Conservation (phyloP, 345 rosid genomes). For the Citrus reticulata region DNA sequence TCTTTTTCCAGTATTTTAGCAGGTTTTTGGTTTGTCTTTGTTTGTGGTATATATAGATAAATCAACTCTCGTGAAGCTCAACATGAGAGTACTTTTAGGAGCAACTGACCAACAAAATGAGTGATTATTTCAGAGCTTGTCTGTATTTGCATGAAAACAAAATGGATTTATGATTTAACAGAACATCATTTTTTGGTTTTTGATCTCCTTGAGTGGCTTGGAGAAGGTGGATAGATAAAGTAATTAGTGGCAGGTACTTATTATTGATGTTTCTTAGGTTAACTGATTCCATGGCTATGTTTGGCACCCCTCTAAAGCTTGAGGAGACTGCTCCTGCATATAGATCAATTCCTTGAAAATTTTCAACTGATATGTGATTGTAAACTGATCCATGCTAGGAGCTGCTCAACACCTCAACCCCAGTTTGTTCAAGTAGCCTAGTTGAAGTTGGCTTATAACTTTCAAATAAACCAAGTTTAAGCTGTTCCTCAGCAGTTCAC, state of each 20-base stretch:
- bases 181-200: neutral
- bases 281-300: neutral
- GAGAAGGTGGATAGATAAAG: neutral
- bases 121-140: neutral
- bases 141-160: neutral
- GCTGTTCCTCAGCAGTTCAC: neutral
- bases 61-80: neutral
- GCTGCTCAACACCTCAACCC: neutral
- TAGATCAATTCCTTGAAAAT: neutral
- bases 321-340: neutral
- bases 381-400: neutral
- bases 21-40: neutral
- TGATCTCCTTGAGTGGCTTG: neutral
- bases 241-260: neutral
- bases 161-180: neutral
- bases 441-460: neutral
- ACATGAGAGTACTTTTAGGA: neutral
- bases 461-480: neutral
- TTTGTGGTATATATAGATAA: neutral
- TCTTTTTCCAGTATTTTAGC: neutral
- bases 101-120: neutral
- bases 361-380: neutral
- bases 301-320: neutral
- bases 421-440: neutral
- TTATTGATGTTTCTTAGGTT: neutral